phyloP scores from a whole-genome alignment of 2,329 filamentous ascomycete genomes.

The Apiospora rasikravindrae region DNA sequence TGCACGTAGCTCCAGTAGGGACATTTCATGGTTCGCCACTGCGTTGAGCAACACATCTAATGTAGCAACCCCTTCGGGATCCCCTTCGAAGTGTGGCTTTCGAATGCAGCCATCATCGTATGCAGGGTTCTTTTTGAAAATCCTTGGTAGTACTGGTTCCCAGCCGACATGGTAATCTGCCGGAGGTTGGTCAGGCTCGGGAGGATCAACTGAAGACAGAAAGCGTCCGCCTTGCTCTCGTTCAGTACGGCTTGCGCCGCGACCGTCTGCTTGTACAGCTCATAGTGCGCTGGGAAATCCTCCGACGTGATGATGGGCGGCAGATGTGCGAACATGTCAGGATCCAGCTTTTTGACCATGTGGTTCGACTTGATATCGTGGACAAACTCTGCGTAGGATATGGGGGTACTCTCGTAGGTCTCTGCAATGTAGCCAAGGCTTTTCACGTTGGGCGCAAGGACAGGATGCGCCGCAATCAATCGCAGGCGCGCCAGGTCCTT shows the following conservation, averaged over 20 bases:
- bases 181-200: slow-evolving; percentile 29
- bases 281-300: background rate
- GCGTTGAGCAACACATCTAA: slow-evolving; percentile 10
- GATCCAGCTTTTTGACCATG: background rate
- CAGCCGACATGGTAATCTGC: slow-evolving; percentile 21
- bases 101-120: background rate
- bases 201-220: background rate
- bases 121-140: background rate
- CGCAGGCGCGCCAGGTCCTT: slow-evolving; percentile 21
- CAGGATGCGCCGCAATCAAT: slow-evolving; percentile 17
- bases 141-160: background rate
- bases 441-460: slow-evolving; percentile 22
- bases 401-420: background rate
- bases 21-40: background rate
- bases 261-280: slow-evolving; percentile 6
- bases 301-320: background rate
- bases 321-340: background rate
- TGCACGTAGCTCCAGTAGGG: background rate
- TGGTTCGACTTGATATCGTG: background rate
- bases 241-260: background rate
- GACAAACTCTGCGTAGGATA: background rate
- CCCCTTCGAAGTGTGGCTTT: background rate
- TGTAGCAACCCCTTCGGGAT: background rate
- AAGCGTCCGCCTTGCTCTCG: background rate
- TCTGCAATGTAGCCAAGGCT: slow-evolving; percentile 14